Evolutionary conservation across 176 grass and related monocot genomes (phyloP).

Genomic region (Typha latifolia): DNA sequence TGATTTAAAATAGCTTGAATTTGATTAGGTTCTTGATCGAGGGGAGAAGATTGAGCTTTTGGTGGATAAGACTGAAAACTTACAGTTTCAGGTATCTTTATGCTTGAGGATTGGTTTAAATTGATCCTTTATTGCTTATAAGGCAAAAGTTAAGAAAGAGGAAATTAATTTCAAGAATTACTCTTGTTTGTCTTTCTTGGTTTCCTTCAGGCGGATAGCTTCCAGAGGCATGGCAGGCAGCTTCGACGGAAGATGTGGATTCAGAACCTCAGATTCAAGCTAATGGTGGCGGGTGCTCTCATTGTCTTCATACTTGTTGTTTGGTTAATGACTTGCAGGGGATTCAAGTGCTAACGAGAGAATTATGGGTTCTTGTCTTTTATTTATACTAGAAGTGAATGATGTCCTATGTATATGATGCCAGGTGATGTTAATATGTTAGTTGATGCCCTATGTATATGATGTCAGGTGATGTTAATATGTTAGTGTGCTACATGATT

Average conservation of each 20-base stretch:
- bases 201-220: conserved; percentile 69
- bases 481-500: no score
- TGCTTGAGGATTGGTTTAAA: background rate
- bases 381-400: no score
- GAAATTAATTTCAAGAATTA: background rate
- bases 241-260: conserved; percentile 97
- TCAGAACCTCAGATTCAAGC: conserved; percentile 83
- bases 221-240: conserved; percentile 92
- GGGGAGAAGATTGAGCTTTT: conserved; percentile 95
- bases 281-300: conserved; percentile 61
- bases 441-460: no score
- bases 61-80: conserved; percentile 85
- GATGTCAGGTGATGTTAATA: no score
- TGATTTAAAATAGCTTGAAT: background rate
- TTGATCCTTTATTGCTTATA: background rate
- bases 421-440: no score
- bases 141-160: background rate
- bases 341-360: conserved; percentile 34
- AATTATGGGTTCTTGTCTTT: background rate
- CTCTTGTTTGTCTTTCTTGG: conserved; percentile 5
- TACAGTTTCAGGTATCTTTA: conserved; percentile 77
- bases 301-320: conserved; percentile 45
- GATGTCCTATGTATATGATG: no score
- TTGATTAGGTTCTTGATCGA: conserved; percentile 85
- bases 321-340: conserved; percentile 72